Evolutionary conservation across 164 flowering plant species (phyloP).

Genomic region (Saururus chinensis): DNA sequence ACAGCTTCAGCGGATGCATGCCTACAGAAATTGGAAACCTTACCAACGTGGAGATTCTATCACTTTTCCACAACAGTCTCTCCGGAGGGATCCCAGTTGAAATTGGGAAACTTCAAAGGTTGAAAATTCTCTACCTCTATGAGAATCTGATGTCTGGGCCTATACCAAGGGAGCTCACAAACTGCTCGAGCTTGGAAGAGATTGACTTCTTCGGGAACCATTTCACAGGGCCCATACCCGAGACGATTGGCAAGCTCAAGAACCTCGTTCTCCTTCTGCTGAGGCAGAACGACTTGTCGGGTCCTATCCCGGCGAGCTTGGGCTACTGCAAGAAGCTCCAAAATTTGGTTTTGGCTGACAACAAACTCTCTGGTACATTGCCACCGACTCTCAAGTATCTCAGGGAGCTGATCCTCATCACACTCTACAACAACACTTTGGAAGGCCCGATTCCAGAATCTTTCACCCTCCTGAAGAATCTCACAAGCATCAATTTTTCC

Average conservation of each 20-base stretch:
- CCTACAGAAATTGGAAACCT: slow-evolving; percentile 69
- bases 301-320: slow-evolving; percentile 72
- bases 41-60: slow-evolving; percentile 42
- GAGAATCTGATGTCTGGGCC: slow-evolving; percentile 73
- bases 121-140: slow-evolving; percentile 51
- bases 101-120: slow-evolving; percentile 56
- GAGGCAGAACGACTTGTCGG: slow-evolving; percentile 73
- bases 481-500: slow-evolving; percentile 61
- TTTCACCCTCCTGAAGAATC: slow-evolving; percentile 55
- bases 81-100: slow-evolving; percentile 60
- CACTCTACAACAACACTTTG: slow-evolving; percentile 90
- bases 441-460: slow-evolving; percentile 77
- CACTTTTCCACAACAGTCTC: slow-evolving; percentile 52
- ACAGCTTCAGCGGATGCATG: slow-evolving; percentile 61
- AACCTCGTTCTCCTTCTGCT: slow-evolving; percentile 57
- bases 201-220: slow-evolving; percentile 84
- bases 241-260: slow-evolving; percentile 64
- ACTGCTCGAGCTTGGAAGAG: slow-evolving; percentile 57
- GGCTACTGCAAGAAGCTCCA: slow-evolving; percentile 72
- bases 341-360: slow-evolving; percentile 66
- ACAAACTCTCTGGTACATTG: slow-evolving; percentile 59
- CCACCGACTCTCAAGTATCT: slow-evolving; percentile 68
- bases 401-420: slow-evolving; percentile 34
- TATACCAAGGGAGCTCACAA: slow-evolving; percentile 68
- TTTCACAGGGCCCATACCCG: slow-evolving; percentile 63